Evolutionary conservation across 345 rosid genomes (phyloP), one percentile per base, ranked within the genome.

Genomic region (Kandelia obovata): DNA sequence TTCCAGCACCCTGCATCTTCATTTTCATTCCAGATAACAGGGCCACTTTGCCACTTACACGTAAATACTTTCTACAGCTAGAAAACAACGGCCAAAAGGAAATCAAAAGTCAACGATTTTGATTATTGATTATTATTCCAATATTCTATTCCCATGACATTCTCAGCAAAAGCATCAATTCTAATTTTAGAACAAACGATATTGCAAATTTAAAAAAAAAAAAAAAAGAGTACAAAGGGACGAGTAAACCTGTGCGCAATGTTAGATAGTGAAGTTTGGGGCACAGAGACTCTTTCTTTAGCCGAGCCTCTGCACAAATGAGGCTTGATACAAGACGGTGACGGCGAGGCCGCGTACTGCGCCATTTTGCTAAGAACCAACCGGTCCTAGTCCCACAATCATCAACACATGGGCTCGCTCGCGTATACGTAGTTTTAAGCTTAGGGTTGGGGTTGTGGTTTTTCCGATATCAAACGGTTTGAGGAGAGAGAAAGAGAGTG

Each of bases 321-420:
- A 61, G 76, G 79, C 84, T 80, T 87, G 67, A 80, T 47, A 73
- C 81, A 85, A 31, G 78, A 75, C 21, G 83, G 72, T 10, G 80
- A 80, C 67, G 87, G 74, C 64, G 72, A 77, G 68, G 69, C 83
- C 49, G 87, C 90, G 71, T 3, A 78, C 55, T 64, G 6, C 63
- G 65, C 66, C 2, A 19, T 25, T 2, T 39, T 15, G 49, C 49
- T 15, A 43, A 43, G 49, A 32, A 10, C 31, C 49, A 43, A 43
- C 49, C 49, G 4, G 26, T 39, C 31, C n/a, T 15, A 47, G 17
- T 61, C 20, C 51, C 67, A 47, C 57, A 43, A 43, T 71, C 58
- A 67, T 79, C 83, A 82, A 53, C 68, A 73, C 84, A 70, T 81
- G 56, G 53, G 46, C 53, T 17, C 20, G 35, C 70, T 43, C 13